Evolutionary conservation across 345 rosid species (phyloP), one percentile per base, ranked within the genome.

Genomic region (Atalantia buxifolia): DNA sequence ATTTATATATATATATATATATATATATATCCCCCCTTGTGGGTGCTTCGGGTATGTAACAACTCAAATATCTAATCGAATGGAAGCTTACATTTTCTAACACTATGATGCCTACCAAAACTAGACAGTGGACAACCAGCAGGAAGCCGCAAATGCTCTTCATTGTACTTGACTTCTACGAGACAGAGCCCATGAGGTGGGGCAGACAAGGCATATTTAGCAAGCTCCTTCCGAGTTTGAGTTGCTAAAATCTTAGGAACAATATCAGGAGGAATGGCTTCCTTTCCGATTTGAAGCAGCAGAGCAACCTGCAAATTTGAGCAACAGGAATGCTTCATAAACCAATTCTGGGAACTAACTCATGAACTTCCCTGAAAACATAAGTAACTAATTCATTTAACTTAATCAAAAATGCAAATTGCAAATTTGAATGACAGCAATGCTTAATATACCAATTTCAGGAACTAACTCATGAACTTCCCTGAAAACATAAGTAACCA

Each of bases 121-220:
- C 99, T 96, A 80, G 87, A 69, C 25, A 24, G 97, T 94, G 73
- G 50, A 45, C 85, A 83, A 80, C 77, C 88, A 28, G 76, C 31
- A 9, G 99, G 99, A 83, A 88, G 95, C 70, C 48, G 72, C 55
- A 92, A 85, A 76, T 90, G 93, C 42, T 90, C 89, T 85, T 90
- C 90, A 5, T 85, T 87, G 66, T 90, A 93, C 53, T 91, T 88
- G 67, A 93, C 83, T 64, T 89, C 76, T 28, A 91, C 81, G 69
- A 93, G 96, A 82, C 90, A 86, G 24, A 95, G 93, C n/a, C 98
- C 96, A 18, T 95, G 96, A 55, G 99, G 93, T 27, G 94, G 90
- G 1, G 90, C 87, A 78, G 94, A 74, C 74, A 91, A 76, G 6
- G 89, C 57, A 80, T 89, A 90, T 78, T 90, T 93, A 5, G 96